These are phyloP conservation scores for Marasmius oreades DNA, from an alignment of 1,284 basidiomycete genomes.

Conservation along the genomic window DNA sequence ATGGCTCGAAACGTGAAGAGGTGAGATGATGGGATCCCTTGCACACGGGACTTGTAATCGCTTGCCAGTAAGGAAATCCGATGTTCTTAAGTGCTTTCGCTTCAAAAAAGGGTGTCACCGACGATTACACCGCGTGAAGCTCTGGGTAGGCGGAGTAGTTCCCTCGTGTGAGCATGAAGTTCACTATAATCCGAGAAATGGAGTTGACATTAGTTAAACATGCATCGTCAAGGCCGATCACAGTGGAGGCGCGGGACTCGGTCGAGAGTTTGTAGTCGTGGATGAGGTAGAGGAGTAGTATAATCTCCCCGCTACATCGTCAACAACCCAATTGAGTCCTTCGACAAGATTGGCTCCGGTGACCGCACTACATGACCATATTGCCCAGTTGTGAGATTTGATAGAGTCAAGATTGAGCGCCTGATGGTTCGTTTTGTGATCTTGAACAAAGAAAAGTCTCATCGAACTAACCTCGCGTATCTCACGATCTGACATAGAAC, in stretches of 20 bases:
- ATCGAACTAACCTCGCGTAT: constrained; percentile 70
- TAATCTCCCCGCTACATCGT: constrained; percentile 80
- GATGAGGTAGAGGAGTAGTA: constrained; percentile 51
- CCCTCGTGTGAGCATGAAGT: not conserved
- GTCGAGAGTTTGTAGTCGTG: not conserved
- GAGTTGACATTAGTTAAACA: not conserved
- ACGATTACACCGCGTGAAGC: constrained; percentile 15
- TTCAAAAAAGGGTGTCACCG: not conserved
- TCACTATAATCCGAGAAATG: not conserved
- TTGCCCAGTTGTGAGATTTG: constrained; percentile 86
- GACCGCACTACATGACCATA: constrained; percentile 89
- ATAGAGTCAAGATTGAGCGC: constrained; percentile 75
- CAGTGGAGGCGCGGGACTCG: not conserved
- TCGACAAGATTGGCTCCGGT: constrained; percentile 82
- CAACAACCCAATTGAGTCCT: constrained; percentile 94
- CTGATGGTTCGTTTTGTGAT: constrained; percentile 36
- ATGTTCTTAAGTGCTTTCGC: not conserved
- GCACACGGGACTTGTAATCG: not conserved
- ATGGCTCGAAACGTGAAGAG: too few species aligned
- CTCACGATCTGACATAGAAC: constrained; percentile 80
- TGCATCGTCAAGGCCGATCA: not conserved
- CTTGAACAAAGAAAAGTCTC: constrained; percentile 14
- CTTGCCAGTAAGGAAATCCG: not conserved
- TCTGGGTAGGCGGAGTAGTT: not conserved
- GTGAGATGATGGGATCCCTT: too few species aligned